Conservation (phyloP, 768 basidiomycete genomes). For the Ramaria rubella region DNA sequence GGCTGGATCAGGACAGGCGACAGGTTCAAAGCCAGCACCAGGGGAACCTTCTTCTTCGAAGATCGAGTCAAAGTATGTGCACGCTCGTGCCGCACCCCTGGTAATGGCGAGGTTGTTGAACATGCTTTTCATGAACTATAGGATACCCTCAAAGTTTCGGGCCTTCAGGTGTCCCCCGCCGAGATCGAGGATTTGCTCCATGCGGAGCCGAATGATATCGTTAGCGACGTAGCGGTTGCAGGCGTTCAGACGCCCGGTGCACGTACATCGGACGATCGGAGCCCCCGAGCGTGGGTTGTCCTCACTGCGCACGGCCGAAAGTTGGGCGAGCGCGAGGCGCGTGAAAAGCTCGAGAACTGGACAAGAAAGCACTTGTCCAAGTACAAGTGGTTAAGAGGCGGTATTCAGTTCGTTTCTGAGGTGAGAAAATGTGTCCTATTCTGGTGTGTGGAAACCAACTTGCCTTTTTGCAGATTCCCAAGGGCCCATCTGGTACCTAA, state of each 20-base stretch:
- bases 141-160: conserved; percentile 79
- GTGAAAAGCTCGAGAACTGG: conserved; percentile 53
- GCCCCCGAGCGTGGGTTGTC: conserved; percentile 76
- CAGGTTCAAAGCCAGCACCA: conserved; percentile 48
- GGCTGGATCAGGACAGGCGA: conserved; percentile 9
- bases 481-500: background rate
- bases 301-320: conserved; percentile 49
- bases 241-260: conserved; percentile 58
- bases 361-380: conserved; percentile 55
- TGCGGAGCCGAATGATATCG: conserved; percentile 52
- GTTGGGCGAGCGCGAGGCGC: conserved; percentile 34
- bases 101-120: background rate
- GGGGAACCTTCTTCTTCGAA: conserved; percentile 66
- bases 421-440: conserved; percentile 26
- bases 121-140: conserved; percentile 18
- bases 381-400: conserved; percentile 74
- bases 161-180: conserved; percentile 71
- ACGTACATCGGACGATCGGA: conserved; percentile 62
- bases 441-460: background rate
- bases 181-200: conserved; percentile 69
- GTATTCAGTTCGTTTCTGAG: conserved; percentile 56
- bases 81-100: background rate
- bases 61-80: conserved; percentile 63
- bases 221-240: conserved; percentile 62
- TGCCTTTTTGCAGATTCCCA: conserved; percentile 7